Conservation (phyloP, 768 basidiomycete species). For the Kwoniella bestiolae region DNA sequence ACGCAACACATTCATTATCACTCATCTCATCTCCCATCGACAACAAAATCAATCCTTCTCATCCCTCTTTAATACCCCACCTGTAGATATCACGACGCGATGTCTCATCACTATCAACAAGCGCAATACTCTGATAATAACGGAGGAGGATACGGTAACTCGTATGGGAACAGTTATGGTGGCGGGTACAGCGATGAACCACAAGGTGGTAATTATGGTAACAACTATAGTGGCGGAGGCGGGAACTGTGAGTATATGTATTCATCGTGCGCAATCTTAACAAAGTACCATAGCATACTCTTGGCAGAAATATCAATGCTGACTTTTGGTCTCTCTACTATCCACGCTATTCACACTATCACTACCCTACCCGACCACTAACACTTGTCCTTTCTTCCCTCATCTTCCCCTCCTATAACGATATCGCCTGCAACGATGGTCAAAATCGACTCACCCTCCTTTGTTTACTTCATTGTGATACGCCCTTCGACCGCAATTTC, state of each 20-base stretch:
- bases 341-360: neutral
- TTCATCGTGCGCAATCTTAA: neutral
- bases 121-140: conserved; percentile 41
- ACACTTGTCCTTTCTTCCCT: conserved; percentile 5
- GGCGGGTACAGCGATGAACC: conserved; percentile 49
- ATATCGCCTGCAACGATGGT: neutral
- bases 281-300: neutral
- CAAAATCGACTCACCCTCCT: neutral
- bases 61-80: neutral
- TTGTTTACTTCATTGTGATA: neutral
- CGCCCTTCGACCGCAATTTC: neutral
- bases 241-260: conserved; percentile 23
- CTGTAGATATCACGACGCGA: conserved; percentile 16
- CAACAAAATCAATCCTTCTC: neutral
- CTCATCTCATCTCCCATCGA: too few relatives aligned
- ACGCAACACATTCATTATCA: conserved; percentile 15
- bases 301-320: conserved; percentile 16
- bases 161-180: conserved; percentile 32
- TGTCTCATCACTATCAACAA: conserved; percentile 45
- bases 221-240: conserved; percentile 27
- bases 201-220: conserved; percentile 24
- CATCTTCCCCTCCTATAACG: neutral
- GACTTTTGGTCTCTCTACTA: neutral
- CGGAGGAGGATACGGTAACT: conserved; percentile 24
- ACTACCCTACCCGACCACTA: neutral